Conservation (phyloP, 2,329 filamentous ascomycete genomes). For the Claviceps lovelessii region DNA sequence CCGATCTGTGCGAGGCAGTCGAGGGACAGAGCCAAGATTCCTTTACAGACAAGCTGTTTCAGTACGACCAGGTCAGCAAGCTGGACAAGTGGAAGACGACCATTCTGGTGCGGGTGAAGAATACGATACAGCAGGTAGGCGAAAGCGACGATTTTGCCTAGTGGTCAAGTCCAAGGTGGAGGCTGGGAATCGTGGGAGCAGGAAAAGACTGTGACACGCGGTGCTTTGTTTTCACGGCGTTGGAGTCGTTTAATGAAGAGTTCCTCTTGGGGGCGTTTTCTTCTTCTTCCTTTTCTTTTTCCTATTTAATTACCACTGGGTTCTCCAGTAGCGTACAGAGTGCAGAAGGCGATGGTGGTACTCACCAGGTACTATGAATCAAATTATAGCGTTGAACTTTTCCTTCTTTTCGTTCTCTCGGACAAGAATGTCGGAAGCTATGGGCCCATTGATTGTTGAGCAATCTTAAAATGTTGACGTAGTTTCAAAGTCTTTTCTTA, state of each 20-base stretch:
- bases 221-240: not conserved
- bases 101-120: conserved; percentile 69
- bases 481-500: not conserved
- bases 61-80: conserved; percentile 85
- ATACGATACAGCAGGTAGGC: conserved; percentile 50
- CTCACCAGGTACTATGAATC: too few relatives aligned
- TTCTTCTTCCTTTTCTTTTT: too few relatives aligned
- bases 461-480: not conserved
- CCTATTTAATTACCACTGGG: not conserved
- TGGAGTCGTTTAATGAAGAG: not conserved
- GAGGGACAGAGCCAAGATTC: conserved; percentile 66
- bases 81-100: conserved; percentile 96
- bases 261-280: not conserved
- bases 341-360: not conserved
- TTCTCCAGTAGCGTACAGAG: not conserved
- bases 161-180: too few relatives aligned
- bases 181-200: too few relatives aligned
- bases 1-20: conserved; percentile 61
- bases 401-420: not conserved
- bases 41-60: conserved; percentile 75
- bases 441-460: too few relatives aligned
- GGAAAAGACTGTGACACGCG: too few relatives aligned
- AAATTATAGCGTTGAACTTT: not conserved
- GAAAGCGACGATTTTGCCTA: conserved; percentile 31
- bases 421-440: not conserved